Conservation (phyloP, 2,329 filamentous ascomycete genomes). For the Penicillium polonicum region DNA sequence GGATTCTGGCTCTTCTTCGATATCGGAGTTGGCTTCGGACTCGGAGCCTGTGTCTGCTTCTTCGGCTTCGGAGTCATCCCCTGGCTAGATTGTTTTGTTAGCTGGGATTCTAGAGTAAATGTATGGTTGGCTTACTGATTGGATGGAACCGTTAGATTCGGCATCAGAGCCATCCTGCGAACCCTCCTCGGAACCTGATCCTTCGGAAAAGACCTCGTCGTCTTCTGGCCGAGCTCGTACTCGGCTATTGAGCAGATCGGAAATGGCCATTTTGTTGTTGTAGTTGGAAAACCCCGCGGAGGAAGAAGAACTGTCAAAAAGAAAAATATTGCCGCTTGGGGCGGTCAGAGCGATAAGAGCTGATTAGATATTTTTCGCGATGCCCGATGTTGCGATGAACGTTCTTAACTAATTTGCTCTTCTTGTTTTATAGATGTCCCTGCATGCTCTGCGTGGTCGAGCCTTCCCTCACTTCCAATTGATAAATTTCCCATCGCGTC, state of each 20-base stretch:
- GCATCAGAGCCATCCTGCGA: slow-evolving; percentile 21
- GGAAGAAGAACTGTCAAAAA: slow-evolving; percentile 16
- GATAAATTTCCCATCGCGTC: neutral
- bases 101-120: neutral
- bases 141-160: slow-evolving; percentile 15
- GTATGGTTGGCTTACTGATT: slow-evolving; percentile 16
- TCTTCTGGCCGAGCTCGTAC: slow-evolving; percentile 42
- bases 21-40: slow-evolving; percentile 40
- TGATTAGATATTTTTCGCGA: slow-evolving; percentile 24
- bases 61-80: slow-evolving; percentile 6
- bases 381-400: neutral
- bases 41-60: slow-evolving; percentile 31
- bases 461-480: neutral
- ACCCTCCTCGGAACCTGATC: slow-evolving; percentile 25
- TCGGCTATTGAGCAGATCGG: slow-evolving; percentile 43
- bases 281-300: slow-evolving; percentile 10
- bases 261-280: slow-evolving; percentile 35
- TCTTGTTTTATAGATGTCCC: slow-evolving; percentile 1
- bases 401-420: neutral
- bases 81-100: neutral
- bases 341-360: slow-evolving; percentile 25
- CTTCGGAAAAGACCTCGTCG: slow-evolving; percentile 40
- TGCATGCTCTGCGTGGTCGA: neutral
- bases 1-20: slow-evolving; percentile 23
- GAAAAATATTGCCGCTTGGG: slow-evolving; percentile 29